phyloP scores from a whole-genome alignment of 345 rosid genomes.

The Eucalyptus globulus region DNA sequence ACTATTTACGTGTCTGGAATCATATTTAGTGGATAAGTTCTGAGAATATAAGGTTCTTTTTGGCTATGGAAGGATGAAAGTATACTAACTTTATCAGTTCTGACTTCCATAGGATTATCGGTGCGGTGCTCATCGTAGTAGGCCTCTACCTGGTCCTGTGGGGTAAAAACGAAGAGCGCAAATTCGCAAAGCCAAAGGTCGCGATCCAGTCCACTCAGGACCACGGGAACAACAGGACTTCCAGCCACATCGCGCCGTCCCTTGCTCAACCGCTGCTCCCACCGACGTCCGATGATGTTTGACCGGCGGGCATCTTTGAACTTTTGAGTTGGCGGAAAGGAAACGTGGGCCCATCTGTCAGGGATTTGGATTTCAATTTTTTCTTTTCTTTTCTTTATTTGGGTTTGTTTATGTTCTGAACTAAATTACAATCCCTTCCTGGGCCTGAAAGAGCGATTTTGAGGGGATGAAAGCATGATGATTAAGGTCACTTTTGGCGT shows the following conservation, averaged over 20 bases:
- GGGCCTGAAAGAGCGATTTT: neutral
- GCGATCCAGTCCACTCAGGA: constrained; percentile 49
- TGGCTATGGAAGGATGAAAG: neutral
- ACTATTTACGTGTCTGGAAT: neutral
- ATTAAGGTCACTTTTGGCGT: neutral
- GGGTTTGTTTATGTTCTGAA: neutral
- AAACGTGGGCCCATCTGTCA: neutral
- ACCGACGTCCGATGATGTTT: constrained; percentile 72
- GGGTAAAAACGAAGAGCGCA: constrained; percentile 86
- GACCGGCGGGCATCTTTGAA: constrained; percentile 1
- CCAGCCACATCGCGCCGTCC: constrained; percentile 34
- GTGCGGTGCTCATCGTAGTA: constrained; percentile 64
- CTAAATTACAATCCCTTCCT: neutral
- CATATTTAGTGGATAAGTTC: neutral
- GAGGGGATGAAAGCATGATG: neutral
- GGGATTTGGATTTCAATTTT: neutral
- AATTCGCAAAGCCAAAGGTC: constrained; percentile 37
- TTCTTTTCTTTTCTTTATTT: neutral
- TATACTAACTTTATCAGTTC: neutral
- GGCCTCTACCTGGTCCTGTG: constrained; percentile 87
- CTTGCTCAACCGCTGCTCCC: constrained; percentile 79
- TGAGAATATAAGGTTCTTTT: neutral
- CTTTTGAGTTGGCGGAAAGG: neutral
- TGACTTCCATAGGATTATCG: constrained; percentile 52
- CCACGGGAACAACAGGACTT: constrained; percentile 21